phyloP scores from a whole-genome alignment of 2,329 filamentous ascomycete genomes.

The Aspergillus arachidicola region DNA sequence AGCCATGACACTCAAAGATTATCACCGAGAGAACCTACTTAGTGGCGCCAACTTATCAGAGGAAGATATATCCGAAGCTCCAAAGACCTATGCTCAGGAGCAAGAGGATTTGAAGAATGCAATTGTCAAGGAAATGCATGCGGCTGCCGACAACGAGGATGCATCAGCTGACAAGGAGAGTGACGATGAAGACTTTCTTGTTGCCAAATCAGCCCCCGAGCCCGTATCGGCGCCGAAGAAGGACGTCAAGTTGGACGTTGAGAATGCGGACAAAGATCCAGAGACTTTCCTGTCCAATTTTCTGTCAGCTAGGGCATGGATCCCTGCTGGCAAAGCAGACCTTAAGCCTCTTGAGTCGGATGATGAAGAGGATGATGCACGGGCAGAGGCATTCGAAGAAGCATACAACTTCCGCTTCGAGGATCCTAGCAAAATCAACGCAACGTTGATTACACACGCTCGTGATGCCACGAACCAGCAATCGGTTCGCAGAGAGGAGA shows the following conservation, averaged over 20 bases:
- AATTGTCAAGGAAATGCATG: slow-evolving; percentile 80
- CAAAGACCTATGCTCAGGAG: slow-evolving; percentile 81
- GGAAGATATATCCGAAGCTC: slow-evolving; percentile 48
- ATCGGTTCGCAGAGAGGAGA: slow-evolving; percentile 83
- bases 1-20: slow-evolving; percentile 83
- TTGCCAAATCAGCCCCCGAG: slow-evolving; percentile 64
- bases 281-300: slow-evolving; percentile 95
- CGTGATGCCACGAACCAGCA: slow-evolving; percentile 80
- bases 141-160: slow-evolving; percentile 52
- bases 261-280: slow-evolving; percentile 81
- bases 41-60: slow-evolving; percentile 66
- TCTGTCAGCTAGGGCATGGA: slow-evolving; percentile 88
- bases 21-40: slow-evolving; percentile 88
- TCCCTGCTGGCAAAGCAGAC: slow-evolving; percentile 65
- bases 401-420: slow-evolving; percentile 97
- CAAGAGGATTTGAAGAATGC: slow-evolving; percentile 79
- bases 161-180: slow-evolving; percentile 53
- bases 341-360: slow-evolving; percentile 91
- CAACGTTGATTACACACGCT: slow-evolving; percentile 83
- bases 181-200: slow-evolving; percentile 72
- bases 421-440: slow-evolving; percentile 83
- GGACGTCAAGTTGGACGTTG: slow-evolving; percentile 66
- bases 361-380: slow-evolving; percentile 73
- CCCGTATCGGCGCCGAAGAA: slow-evolving; percentile 36
- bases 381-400: slow-evolving; percentile 84